phyloP scores from a whole-genome alignment of 2,329 filamentous ascomycete species.

The Exophiala sp. region DNA sequence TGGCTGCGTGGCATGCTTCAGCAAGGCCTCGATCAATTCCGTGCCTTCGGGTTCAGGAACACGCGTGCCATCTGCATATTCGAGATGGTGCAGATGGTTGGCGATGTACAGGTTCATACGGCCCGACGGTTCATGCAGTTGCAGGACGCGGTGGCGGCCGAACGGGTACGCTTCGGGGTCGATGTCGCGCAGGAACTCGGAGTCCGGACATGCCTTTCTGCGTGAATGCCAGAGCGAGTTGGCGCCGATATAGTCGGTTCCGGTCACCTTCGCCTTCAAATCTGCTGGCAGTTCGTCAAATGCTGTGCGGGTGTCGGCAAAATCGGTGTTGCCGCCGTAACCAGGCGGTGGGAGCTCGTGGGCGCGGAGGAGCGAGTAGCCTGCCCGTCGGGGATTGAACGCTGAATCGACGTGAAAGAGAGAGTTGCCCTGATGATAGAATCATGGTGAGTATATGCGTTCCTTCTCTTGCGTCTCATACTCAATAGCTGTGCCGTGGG shows the following conservation, averaged over 20 bases:
- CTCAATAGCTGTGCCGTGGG: neutral
- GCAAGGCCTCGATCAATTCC: constrained; percentile 34
- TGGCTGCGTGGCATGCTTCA: constrained; percentile 44
- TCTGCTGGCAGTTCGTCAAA: constrained; percentile 43
- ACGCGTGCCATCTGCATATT: constrained; percentile 8
- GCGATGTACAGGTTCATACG: constrained; percentile 51
- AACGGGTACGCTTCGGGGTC: constrained; percentile 39
- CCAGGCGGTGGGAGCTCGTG: constrained; percentile 45
- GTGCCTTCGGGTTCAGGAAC: constrained; percentile 33
- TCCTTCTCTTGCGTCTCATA: neutral
- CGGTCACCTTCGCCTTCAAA: constrained; percentile 35
- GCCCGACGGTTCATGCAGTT: constrained; percentile 44
- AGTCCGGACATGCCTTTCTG: constrained; percentile 42
- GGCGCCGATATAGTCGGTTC: constrained; percentile 44
- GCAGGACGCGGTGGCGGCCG: constrained; percentile 46
- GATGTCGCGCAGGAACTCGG: constrained; percentile 39
- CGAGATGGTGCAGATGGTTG: constrained; percentile 50
- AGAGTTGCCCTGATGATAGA: constrained; percentile 40
- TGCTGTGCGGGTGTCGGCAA: constrained; percentile 50
- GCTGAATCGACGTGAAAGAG: constrained; percentile 54
- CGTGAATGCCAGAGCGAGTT: constrained; percentile 52
- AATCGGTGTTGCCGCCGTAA: constrained; percentile 49
- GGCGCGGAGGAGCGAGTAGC: constrained; percentile 49
- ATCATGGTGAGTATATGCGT: neutral
- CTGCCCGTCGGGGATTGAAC: constrained; percentile 52